Conservation (phyloP, 176 grass and related monocot genomes). For the Oryza longistaminata region DNA sequence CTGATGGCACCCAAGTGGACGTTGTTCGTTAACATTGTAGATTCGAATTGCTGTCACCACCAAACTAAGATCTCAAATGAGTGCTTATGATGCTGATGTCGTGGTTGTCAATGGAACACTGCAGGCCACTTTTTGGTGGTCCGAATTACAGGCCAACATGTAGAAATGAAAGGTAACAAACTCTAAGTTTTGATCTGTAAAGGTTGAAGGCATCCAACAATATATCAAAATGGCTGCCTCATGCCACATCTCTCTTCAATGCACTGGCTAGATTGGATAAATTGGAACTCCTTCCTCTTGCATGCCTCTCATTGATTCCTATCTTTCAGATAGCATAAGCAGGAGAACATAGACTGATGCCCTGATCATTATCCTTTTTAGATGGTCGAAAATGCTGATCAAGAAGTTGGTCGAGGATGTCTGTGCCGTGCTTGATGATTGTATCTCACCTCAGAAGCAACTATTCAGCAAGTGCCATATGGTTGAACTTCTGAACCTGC, state of each 20-base stretch:
- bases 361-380: conserved; percentile 79
- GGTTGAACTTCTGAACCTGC: conserved; percentile 72
- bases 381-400: conserved; percentile 75
- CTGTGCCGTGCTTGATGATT: conserved; percentile 61
- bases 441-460: conserved; percentile 58
- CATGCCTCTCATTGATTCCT: conserved; percentile 90
- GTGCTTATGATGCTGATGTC: conserved; percentile 86
- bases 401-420: conserved; percentile 87
- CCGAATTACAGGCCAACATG: conserved; percentile 82
- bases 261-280: conserved; percentile 75
- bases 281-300: conserved; percentile 77
- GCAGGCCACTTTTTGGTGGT: conserved; percentile 50
- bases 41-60: conserved; percentile 96
- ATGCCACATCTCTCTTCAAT: conserved; percentile 85
- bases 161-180: conserved; percentile 78
- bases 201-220: conserved; percentile 90
- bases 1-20: conserved; percentile 83
- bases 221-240: conserved; percentile 96
- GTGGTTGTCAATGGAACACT: conserved; percentile 72
- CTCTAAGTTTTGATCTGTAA: conserved; percentile 80
- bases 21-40: conserved; percentile 98
- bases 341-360: conserved; percentile 75
- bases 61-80: conserved; percentile 97
- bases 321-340: conserved; percentile 92
- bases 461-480: conserved; percentile 77